Evolutionary conservation across 306 rosid species (phyloP).

Genomic region (Vachellia pachyceras): DNA sequence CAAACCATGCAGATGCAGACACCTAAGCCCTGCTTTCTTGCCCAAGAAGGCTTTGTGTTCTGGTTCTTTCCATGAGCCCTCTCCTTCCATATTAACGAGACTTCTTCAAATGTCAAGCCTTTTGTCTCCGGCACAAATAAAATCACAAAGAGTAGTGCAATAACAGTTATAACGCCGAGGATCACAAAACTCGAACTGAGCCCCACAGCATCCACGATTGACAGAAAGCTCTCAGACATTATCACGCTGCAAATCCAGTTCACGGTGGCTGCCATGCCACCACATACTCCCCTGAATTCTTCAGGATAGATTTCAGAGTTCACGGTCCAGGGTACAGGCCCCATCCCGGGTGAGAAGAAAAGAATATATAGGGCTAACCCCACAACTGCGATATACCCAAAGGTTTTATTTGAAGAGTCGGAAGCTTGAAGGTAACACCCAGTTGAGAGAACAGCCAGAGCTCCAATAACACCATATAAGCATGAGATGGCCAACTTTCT

Average conservation of each 20-base stretch:
- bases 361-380: conserved; percentile 63
- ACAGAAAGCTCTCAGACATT: conserved; percentile 62
- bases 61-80: conserved; percentile 59
- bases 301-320: conserved; percentile 81
- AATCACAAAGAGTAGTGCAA: conserved; percentile 53
- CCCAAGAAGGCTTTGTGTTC: conserved; percentile 53
- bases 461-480: conserved; percentile 7
- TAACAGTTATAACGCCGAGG: conserved; percentile 50
- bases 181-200: conserved; percentile 61
- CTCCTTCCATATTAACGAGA: conserved; percentile 68
- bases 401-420: conserved; percentile 23
- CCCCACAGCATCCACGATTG: conserved; percentile 53
- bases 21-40: conserved; percentile 11
- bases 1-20: not conserved
- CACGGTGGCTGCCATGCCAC: conserved; percentile 76
- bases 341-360: conserved; percentile 74
- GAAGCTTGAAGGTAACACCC: conserved; percentile 31
- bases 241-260: conserved; percentile 64
- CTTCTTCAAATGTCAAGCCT: conserved; percentile 75
- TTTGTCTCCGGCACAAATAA: conserved; percentile 62
- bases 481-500: conserved; percentile 51
- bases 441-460: conserved; percentile 2
- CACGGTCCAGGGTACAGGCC: conserved; percentile 78
- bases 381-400: conserved; percentile 60
- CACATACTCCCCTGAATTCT: conserved; percentile 65